phyloP scores from a whole-genome alignment of 2,329 filamentous ascomycete species.

The Talaromyces sp. region DNA sequence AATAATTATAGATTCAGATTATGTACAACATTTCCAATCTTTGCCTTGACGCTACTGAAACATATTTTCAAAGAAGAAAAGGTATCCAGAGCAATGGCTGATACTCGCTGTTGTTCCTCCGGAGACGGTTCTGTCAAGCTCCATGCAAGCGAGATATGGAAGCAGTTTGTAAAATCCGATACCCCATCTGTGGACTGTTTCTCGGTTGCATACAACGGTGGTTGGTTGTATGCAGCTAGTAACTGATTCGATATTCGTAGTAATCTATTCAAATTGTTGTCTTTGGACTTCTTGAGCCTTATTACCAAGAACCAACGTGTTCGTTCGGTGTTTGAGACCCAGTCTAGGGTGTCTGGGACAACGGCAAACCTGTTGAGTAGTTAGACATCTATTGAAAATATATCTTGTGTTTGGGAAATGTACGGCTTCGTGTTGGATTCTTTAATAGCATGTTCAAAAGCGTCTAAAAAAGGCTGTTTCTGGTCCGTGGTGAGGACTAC shows the following conservation, averaged over 20 bases:
- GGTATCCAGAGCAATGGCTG: slow-evolving; percentile 21
- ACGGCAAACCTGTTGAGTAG: slow-evolving; percentile 45
- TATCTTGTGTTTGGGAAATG: background rate
- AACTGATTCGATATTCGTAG: slow-evolving; percentile 63
- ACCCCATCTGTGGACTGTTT: slow-evolving; percentile 18
- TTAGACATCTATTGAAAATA: slow-evolving; percentile 3
- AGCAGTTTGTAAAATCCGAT: slow-evolving; percentile 52
- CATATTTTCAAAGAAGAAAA: slow-evolving; percentile 45
- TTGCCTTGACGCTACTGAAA: slow-evolving; percentile 63
- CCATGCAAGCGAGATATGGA: slow-evolving; percentile 92
- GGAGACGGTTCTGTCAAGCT: slow-evolving; percentile 53
- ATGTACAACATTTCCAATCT: slow-evolving; percentile 65
- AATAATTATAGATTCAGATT: slow-evolving; percentile 24
- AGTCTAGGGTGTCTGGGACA: slow-evolving; percentile 48
- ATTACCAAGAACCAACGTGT: slow-evolving; percentile 82
- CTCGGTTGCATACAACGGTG: slow-evolving; percentile 57
- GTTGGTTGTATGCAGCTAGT: slow-evolving; percentile 58
- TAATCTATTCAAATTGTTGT: slow-evolving; percentile 57
- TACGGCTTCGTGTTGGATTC: slow-evolving; percentile 40
- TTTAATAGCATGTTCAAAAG: slow-evolving; percentile 46
- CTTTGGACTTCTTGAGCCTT: slow-evolving; percentile 48
- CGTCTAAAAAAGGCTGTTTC: slow-evolving; percentile 62
- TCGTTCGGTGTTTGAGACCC: slow-evolving; percentile 62
- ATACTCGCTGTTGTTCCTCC: slow-evolving; percentile 35
- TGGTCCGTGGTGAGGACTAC: slow-evolving; percentile 68